Evolutionary conservation across 2,329 filamentous ascomycete genomes (phyloP).

Genomic region (Capronia coronata): DNA sequence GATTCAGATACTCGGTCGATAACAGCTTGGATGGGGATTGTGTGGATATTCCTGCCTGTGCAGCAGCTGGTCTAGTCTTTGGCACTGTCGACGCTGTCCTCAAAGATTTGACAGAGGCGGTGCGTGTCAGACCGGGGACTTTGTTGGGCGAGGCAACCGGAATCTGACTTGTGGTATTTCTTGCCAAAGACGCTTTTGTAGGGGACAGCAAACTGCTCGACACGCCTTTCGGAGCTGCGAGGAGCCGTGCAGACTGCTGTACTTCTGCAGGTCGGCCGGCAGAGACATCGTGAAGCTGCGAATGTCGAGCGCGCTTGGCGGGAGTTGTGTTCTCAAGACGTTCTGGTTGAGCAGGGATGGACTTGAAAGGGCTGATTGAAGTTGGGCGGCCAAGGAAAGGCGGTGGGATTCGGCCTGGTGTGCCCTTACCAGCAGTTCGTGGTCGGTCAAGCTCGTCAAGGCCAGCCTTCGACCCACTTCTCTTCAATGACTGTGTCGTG

Average conservation of each 20-base stretch:
- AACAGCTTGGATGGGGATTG: background rate
- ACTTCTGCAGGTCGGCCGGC: constrained; percentile 43
- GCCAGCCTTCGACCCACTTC: constrained; percentile 55
- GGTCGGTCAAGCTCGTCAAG: constrained; percentile 53
- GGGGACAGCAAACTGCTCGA: constrained; percentile 63
- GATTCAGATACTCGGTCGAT: background rate
- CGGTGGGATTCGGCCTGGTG: constrained; percentile 32
- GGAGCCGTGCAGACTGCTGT: constrained; percentile 6
- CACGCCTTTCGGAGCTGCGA: constrained; percentile 44
- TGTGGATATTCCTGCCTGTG: constrained; percentile 6
- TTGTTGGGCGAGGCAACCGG: constrained; percentile 43
- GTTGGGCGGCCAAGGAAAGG: constrained; percentile 31
- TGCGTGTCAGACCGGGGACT: constrained; percentile 44
- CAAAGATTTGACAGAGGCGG: constrained; percentile 50
- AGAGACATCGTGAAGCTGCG: constrained; percentile 62
- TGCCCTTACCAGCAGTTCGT: constrained; percentile 34
- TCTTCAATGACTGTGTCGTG: constrained; percentile 43
- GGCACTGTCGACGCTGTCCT: constrained; percentile 39
- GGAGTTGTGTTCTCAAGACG: constrained; percentile 36
- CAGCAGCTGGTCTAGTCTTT: constrained; percentile 32
- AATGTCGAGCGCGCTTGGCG: constrained; percentile 66
- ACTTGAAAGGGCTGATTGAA: constrained; percentile 31
- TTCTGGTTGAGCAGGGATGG: constrained; percentile 29
- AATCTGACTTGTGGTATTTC: constrained; percentile 51
- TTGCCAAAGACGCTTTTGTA: constrained; percentile 66